Evolutionary conservation across 2,329 filamentous ascomycete genomes (phyloP), one percentile per base, ranked within the genome.

Genomic region (Hypocreales sp.): DNA sequence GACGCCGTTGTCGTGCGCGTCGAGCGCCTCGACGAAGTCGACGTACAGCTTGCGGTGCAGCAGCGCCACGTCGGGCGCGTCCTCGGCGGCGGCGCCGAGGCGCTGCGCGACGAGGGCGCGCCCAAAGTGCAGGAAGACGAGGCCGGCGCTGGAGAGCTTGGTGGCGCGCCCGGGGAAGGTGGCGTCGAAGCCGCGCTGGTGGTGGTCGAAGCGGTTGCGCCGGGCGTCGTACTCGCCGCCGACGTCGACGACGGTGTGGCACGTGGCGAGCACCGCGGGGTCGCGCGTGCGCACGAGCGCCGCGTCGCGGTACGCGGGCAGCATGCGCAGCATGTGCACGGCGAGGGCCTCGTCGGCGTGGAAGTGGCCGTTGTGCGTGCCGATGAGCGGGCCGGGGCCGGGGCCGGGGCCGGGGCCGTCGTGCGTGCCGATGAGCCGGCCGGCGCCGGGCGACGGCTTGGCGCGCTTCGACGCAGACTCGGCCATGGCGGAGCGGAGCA

Each of bases 351-450:
- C 90, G 55, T 98, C 90, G 51, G 90, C 90, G 61, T 98, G 90
- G 68, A 98, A 98, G 64, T 94, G 84, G 41, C 90, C 90, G 59
- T 79, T 94, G 69, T 98, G 90, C 17, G 90, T 98, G 47, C 86
- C 90, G 50, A 94, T 92, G 41, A 73, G 57, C 37, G 78, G 40
- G 24, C 42, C 42, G 17, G 29, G 30, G 12, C 24, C 25, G 20
- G n/a, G 14, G 19, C 10, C 58, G 30, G 45, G 42, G 33, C 70
- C 64, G n/a, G n/a, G n/a, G n/a, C 18, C 18, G 18, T 10, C 18
- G 18, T 20, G 7, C 10, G 18, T 20, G 18, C 18, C 7, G 18
- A 20, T 20, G 41, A 73, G 57, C 37, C 77, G 40, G 24, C 42
- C 42, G 17, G 29, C 31, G 12, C 24, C 25, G 20, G n/a, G 14